phyloP scores from a whole-genome alignment of 2,329 filamentous ascomycete genomes.

The Zasmidium cellare region DNA sequence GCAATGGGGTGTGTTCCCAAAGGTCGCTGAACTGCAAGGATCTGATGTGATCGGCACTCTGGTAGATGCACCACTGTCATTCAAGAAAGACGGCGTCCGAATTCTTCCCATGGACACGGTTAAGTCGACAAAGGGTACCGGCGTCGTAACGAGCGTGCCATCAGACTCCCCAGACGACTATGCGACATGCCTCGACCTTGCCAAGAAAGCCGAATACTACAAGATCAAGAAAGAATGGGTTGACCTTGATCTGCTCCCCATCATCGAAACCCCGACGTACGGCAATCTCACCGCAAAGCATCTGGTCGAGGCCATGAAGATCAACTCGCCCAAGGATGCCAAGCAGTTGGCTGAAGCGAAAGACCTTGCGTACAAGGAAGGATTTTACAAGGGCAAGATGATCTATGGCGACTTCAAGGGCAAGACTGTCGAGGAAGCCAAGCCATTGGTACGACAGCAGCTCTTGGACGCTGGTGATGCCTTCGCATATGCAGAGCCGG shows the following conservation, averaged over 20 bases:
- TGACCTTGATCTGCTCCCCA: constrained; percentile 81
- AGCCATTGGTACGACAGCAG: constrained; percentile 77
- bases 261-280: constrained; percentile 86
- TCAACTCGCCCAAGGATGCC: constrained; percentile 91
- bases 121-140: constrained; percentile 89
- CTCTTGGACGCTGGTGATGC: constrained; percentile 76
- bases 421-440: constrained; percentile 80
- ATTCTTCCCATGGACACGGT: constrained; percentile 96
- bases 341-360: constrained; percentile 92
- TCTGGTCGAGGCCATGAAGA: constrained; percentile 90
- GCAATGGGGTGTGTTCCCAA: constrained; percentile 71
- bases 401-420: constrained; percentile 85
- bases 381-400: constrained; percentile 94
- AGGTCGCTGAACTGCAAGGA: constrained; percentile 73
- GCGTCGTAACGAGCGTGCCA: constrained; percentile 92
- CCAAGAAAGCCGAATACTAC: constrained; percentile 95
- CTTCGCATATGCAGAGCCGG: constrained; percentile 91
- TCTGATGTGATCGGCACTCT: constrained; percentile 84
- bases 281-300: constrained; percentile 80
- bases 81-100: constrained; percentile 78
- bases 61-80: constrained; percentile 83
- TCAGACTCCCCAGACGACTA: constrained; percentile 96
- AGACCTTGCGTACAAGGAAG: constrained; percentile 94
- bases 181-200: constrained; percentile 81
- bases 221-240: constrained; percentile 97